Percentiles rank a stretch among this genome's conserved stretches.
These are phyloP conservation scores for Penicillium sp. DNA, from an alignment of 2,329 filamentous ascomycete genomes.

Conservation along the genomic window DNA sequence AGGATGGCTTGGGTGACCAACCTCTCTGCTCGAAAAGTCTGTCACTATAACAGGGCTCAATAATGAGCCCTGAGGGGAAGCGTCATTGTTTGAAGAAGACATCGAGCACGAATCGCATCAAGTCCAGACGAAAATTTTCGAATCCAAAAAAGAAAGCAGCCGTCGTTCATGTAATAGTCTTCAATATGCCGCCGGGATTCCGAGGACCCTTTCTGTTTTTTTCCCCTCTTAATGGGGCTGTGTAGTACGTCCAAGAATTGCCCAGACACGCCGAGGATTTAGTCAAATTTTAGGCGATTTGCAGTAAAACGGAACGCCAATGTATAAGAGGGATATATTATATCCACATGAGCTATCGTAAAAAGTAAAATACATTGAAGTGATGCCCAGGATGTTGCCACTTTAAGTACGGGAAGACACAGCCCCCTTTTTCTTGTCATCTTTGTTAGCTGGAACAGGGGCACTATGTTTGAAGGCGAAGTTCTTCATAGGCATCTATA, in stretches of 20 bases:
- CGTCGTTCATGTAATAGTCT: not conserved
- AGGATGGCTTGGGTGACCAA: slow-evolving; percentile 1
- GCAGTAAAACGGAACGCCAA: not conserved
- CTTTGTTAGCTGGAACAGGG: not conserved
- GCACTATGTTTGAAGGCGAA: not conserved
- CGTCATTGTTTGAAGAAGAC: slow-evolving; percentile 5
- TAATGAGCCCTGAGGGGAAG: slow-evolving; percentile 13
- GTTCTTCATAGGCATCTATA: not conserved
- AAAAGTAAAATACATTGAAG: not conserved
- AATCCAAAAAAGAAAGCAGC: no score
- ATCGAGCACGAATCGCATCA: not conserved
- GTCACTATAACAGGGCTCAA: slow-evolving; percentile 17
- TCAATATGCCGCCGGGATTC: not conserved
- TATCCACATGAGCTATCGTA: not conserved
- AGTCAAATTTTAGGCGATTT: not conserved
- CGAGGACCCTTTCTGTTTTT: not conserved
- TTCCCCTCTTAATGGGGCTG: slow-evolving; percentile 16
- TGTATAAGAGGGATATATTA: not conserved
- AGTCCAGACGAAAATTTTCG: no score
- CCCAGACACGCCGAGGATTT: slow-evolving; percentile 13
- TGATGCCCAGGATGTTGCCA: not conserved
- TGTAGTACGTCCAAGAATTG: slow-evolving; percentile 12
- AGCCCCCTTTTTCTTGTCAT: not conserved
- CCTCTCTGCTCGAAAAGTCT: slow-evolving; percentile 20
- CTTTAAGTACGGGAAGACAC: not conserved